Percentiles rank a stretch among this genome's conserved stretches.
Evolutionary conservation across 192 early-diverging fungal species (phyloP).

Genomic region (Coemansia sp.): DNA sequence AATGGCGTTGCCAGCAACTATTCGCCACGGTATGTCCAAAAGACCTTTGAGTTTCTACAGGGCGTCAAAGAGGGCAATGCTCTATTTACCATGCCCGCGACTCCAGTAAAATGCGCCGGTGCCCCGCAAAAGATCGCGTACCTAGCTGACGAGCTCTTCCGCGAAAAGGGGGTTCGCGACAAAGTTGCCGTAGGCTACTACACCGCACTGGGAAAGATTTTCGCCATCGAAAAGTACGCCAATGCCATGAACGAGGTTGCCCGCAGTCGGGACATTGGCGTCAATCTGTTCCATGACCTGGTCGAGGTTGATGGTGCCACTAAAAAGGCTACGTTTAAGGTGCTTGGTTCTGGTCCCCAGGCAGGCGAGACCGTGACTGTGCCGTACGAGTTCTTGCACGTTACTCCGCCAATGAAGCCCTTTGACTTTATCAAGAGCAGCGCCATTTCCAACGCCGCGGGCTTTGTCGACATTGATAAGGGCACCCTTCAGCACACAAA

Average conservation of each 20-base stretch:
- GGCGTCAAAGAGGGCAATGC: slow-evolving; percentile 59
- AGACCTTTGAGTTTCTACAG: slow-evolving; percentile 71
- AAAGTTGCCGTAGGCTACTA: slow-evolving; percentile 71
- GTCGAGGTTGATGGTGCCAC: slow-evolving; percentile 62
- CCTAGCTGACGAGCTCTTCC: slow-evolving; percentile 79
- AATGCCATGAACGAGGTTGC: slow-evolving; percentile 65
- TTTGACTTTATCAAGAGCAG: slow-evolving; percentile 74
- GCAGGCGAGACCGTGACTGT: slow-evolving; percentile 59
- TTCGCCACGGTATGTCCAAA: slow-evolving; percentile 66
- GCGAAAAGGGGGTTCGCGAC: slow-evolving; percentile 66
- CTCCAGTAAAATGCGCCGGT: slow-evolving; percentile 87
- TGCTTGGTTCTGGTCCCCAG: slow-evolving; percentile 36
- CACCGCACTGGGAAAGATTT: slow-evolving; percentile 82
- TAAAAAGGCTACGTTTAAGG: slow-evolving; percentile 71
- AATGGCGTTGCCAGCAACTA: slow-evolving; percentile 85
- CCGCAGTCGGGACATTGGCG: slow-evolving; percentile 63
- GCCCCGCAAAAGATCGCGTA: slow-evolving; percentile 88
- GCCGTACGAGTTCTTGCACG: slow-evolving; percentile 82
- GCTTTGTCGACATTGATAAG: slow-evolving; percentile 81
- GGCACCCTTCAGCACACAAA: slow-evolving; percentile 76
- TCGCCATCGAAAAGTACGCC: slow-evolving; percentile 82
- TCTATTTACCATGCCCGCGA: slow-evolving; percentile 83
- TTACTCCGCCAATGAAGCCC: slow-evolving; percentile 80
- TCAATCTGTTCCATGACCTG: slow-evolving; percentile 72
- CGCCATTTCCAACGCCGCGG: slow-evolving; percentile 68